Base-by-base conservation (phyloP, 495 filamentous ascomycete genomes). In the Aspergillus sclerotioniger region DNA sequence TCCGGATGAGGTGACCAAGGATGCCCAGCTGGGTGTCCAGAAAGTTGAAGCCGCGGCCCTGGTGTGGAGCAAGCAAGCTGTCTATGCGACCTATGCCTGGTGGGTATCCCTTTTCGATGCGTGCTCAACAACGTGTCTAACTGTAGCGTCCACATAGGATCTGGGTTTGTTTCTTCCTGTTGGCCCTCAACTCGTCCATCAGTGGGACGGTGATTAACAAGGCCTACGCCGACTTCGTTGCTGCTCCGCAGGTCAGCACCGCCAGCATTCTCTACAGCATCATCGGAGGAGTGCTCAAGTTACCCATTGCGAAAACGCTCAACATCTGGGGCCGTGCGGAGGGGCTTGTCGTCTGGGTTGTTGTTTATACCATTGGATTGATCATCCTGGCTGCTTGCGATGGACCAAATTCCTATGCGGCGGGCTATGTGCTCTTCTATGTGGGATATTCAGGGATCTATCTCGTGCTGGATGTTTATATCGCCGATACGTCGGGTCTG, bases 231-330 rank as follows among this genome's bases (percentile, higher is more conserved):
- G 56, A 60, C 15, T 77, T 77, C 37, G 1, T 51, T n/a, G 32
- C 47, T 16, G 73, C 73, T 1, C 67, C 76, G 2, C 67, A 71
- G 25, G 67, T 74, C 31, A 67, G 64, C 5, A 75, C 71, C 0
- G 71, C 73, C 50, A 66, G 65, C 31, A 74, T 79, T 37, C 51
- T 76, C 37, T 62, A 66, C 49, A 72, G 51, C 41, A 69, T 90
- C 60, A 81, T 90, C 54, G 85, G 81, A 54, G 88, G 86, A 63
- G 76, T 90, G 51, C 67, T 82, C 31, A 88, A 88, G 61, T 69
- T 90, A 35, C 79, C 86, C 6, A 75, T 89, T 33, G 87, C 82
- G 54, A 88, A 89, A 72, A 74, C 85, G 37, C 75, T 89, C 52
- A 86, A 88, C 63, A 67, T 88, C 51, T 89, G 81, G 76, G 87